Conservation (phyloP, 140 eudicot genomes). For the Senecio squalidus region DNA sequence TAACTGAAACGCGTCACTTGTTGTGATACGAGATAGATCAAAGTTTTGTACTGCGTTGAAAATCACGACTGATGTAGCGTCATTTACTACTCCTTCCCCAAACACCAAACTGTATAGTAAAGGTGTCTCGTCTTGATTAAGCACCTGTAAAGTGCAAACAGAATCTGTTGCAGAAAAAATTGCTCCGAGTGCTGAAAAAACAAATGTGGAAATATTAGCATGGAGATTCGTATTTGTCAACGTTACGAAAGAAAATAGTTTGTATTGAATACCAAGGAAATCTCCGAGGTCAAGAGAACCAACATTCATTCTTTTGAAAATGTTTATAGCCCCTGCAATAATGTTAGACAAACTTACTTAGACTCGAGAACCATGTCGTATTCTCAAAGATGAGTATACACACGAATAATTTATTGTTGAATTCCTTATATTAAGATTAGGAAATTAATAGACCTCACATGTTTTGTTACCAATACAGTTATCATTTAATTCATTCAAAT, state of each 20-base stretch:
- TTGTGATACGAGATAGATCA: conserved; percentile 53
- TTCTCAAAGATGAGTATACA: neutral
- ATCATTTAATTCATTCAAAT: too few relatives aligned
- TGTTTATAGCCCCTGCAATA: conserved; percentile 55
- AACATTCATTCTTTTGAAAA: conserved; percentile 61
- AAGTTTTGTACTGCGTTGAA: conserved; percentile 91
- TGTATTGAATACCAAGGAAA: conserved; percentile 52
- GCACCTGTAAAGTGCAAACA: conserved; percentile 97
- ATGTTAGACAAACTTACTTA: conserved; percentile 12
- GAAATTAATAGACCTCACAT: too few relatives aligned
- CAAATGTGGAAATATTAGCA: conserved; percentile 4
- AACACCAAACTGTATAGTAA: conserved; percentile 82
- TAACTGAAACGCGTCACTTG: conserved; percentile 48
- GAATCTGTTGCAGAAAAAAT: conserved; percentile 96
- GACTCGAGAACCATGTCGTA: conserved; percentile 9
- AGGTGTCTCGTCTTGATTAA: conserved; percentile 91
- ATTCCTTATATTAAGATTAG: too few relatives aligned
- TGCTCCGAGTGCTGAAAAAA: conserved; percentile 72
- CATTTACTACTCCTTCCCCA: conserved; percentile 96
- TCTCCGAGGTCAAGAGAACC: conserved; percentile 68
- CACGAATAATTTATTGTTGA: too few relatives aligned
- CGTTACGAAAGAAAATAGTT: neutral
- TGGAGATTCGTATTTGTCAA: neutral
- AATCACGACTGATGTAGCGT: conserved; percentile 87
- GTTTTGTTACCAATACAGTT: neutral